phyloP scores from a whole-genome alignment of 345 rosid genomes.

The Kandelia obovata region DNA sequence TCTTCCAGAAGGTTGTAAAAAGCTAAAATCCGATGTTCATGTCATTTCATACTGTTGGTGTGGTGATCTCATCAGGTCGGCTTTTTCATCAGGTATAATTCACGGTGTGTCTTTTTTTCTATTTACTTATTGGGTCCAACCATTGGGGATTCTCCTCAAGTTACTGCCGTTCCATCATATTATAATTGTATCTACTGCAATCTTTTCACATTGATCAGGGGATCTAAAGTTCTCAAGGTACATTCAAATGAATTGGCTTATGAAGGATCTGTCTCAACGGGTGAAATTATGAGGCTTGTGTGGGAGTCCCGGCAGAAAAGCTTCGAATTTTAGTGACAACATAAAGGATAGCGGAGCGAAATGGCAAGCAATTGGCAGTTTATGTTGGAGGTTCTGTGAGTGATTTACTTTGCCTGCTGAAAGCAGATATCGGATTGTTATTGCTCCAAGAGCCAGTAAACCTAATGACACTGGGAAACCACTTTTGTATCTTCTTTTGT shows the following conservation, averaged over 20 bases:
- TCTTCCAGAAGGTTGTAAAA: slow-evolving; percentile 18
- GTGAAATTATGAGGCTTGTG: slow-evolving; percentile 11
- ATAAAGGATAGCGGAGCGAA: background rate
- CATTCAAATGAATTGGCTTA: slow-evolving; percentile 23
- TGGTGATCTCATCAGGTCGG: slow-evolving; percentile 21
- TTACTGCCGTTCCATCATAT: background rate
- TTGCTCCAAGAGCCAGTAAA: slow-evolving; percentile 16
- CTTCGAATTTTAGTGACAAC: background rate
- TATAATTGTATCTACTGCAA: background rate
- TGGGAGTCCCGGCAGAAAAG: slow-evolving; percentile 14
- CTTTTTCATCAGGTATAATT: slow-evolving; percentile 21
- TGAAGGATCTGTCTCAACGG: slow-evolving; percentile 8
- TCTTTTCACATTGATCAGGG: slow-evolving; percentile 2
- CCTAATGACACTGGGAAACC: slow-evolving; percentile 10
- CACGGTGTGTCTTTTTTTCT: too few relatives aligned
- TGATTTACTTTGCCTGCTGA: slow-evolving; percentile 17
- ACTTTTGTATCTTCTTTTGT: slow-evolving; percentile 14
- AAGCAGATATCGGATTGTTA: slow-evolving; percentile 23
- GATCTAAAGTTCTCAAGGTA: slow-evolving; percentile 8
- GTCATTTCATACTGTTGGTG: slow-evolving; percentile 20
- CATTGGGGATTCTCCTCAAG: background rate
- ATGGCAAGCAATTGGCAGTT: slow-evolving; percentile 5
- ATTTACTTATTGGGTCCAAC: too few relatives aligned
- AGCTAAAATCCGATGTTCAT: slow-evolving; percentile 10
- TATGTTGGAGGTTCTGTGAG: slow-evolving; percentile 16